Base-by-base conservation (phyloP, 768 basidiomycete genomes). In the Rhodocollybia butyracea region DNA sequence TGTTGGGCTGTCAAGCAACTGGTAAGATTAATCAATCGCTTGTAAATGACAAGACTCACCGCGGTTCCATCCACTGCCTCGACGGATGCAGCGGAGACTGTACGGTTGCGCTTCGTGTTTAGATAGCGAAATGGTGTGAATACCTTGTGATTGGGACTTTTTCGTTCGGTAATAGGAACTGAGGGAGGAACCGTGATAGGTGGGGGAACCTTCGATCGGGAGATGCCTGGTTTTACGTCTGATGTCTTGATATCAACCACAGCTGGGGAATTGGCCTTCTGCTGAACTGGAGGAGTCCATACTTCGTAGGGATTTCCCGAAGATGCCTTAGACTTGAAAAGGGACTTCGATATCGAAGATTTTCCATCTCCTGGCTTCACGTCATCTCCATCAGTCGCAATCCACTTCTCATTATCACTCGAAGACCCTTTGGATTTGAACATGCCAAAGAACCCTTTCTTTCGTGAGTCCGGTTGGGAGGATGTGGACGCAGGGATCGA, bases 1-100 rank as follows among this genome's bases (percentile, higher is more conserved):
- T 89, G 61, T 84, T 91, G 15, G 84, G 69, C 85, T 87, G 34
- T 45, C 40, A 15, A 3, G 61, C 11, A 56, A 43, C 30, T 39
- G 36, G 41, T 63, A n/a, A 64, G 50, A 47, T 36, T 46, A 53
- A 45, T 38, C n/a, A 42, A 36, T 38, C 29, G 54, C 52, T 26
- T 11, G 51, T 52, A 19, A 50, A 54, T 54, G n/a, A 55, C 30
- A n/a, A 66, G 32, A 64, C 87, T 69, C 68, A 91, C 90, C 46
- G 86, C 85, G 53, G 88, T 89, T 34, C 90, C 90, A 63, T 91
- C 83, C 60, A 84, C 79, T 24, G 88, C 90, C 65, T 92, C 90
- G 30, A 88, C 73, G 39, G 90, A 92, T 31, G 84, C 84, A 34
- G 81, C 77, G 15, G 90, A 91, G 39, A 91, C 73, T 6, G 86